A percentile compares a stretch with the other conserved stretches of the same genome.
These are phyloP conservation scores for Xanthoconium purpureum DNA, from an alignment of 768 basidiomycete genomes.

Conservation along the genomic window DNA sequence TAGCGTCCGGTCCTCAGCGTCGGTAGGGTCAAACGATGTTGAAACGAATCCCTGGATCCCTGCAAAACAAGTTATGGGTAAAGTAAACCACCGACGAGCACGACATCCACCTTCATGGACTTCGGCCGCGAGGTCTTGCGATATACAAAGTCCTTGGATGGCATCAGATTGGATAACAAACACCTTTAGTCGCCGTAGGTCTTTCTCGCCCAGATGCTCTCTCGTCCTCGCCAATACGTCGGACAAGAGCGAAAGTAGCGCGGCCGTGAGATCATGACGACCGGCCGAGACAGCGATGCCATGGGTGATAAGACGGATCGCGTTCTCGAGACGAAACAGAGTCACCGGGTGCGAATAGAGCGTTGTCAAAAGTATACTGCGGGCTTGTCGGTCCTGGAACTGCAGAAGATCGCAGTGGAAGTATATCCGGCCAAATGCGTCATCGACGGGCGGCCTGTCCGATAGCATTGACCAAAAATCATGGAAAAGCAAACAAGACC, in stretches of 20 bases:
- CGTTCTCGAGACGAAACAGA: slow-evolving; percentile 33
- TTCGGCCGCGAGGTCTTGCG: slow-evolving; percentile 18
- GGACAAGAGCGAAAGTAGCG: slow-evolving; percentile 39
- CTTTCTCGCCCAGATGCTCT: slow-evolving; percentile 26
- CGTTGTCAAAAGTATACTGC: slow-evolving; percentile 35
- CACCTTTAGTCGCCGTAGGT: slow-evolving; percentile 39
- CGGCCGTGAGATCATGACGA: slow-evolving; percentile 24
- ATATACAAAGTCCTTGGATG: slow-evolving; percentile 37
- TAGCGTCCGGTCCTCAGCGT: slow-evolving; percentile 37
- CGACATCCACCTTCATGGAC: slow-evolving; percentile 36
- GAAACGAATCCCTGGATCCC: slow-evolving; percentile 43
- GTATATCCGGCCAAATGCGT: slow-evolving; percentile 46
- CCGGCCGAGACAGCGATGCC: slow-evolving; percentile 24
- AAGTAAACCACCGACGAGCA: neutral
- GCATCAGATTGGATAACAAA: slow-evolving; percentile 34
- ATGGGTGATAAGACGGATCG: slow-evolving; percentile 39
- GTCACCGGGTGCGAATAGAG: slow-evolving; percentile 29
- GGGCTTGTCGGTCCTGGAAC: slow-evolving; percentile 20
- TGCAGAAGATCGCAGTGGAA: slow-evolving; percentile 29
- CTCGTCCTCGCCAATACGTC: slow-evolving; percentile 34
- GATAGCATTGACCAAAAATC: neutral
- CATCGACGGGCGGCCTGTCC: slow-evolving; percentile 12
- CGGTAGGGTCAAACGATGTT: slow-evolving; percentile 36
- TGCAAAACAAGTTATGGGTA: slow-evolving; percentile 22
- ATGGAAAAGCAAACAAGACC: neutral